Evolutionary conservation across 768 basidiomycete genomes (phyloP), one percentile per base, ranked within the genome.

Genomic region (Brasilioporus rufonigricans): DNA sequence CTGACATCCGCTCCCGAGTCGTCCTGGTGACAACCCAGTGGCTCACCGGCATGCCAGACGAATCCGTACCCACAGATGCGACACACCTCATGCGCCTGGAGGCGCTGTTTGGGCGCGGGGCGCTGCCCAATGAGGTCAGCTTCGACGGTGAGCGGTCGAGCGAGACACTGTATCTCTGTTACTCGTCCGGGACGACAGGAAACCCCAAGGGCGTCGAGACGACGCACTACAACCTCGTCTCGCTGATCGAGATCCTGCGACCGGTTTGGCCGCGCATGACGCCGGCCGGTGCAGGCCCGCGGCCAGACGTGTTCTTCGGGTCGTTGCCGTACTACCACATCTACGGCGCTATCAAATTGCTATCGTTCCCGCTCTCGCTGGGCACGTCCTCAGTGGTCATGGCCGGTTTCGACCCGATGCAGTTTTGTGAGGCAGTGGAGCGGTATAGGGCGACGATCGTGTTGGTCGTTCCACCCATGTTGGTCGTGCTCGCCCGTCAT

Each of bases 391-490:
- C 82, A 4, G 75, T 85, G 23, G 73, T 91, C 44, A 79, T 87
- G 66, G 69, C 80, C 2, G 81, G 81, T 32, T 95, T 94, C 65
- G 87, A 93, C 58, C 86, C 89, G 0, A 73, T 74, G 1, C 67
- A 73, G 48, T 91, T 90, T 62, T 87, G 89, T 57, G 73, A 76
- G 12, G 74, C 80, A 46, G 80, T 96, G 44, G 77, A 86, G 58
- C 78, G 75, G 48, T 89, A 89, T 74, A 80, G 74, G 48, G 78
- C 85, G 26, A 86, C 86, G 0, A 55, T 74, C 1, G 55, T 80
- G 0, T 71, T 87, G 0, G 73, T 91, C 45, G 91, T 91, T 1
- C 93, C 93, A 1, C 93, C 94, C 0, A 84, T 97, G n/a, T 72
- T 93, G 13, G 84, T 96, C 14, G 78, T 83, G 1, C 76, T 97